phyloP scores from a whole-genome alignment of 441 rosid genomes.

The Manihot esculenta region DNA sequence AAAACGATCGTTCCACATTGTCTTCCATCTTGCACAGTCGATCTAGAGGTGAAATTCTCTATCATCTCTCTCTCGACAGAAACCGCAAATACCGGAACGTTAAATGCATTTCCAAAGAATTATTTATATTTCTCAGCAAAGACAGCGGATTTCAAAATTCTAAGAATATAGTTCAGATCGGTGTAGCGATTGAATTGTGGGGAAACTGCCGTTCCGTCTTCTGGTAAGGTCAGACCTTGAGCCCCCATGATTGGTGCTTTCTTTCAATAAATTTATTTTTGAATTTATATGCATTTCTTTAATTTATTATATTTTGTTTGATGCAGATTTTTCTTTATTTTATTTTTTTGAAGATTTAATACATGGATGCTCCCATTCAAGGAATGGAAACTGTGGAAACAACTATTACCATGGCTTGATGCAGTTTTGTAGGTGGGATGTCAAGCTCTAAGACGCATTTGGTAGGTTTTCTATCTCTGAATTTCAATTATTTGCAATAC shows the following conservation, averaged over 20 bases:
- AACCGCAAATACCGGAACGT: too few relatives aligned
- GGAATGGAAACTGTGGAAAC: constrained; percentile 88
- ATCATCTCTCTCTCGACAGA: too few relatives aligned
- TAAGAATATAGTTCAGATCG: neutral
- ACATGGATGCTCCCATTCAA: constrained; percentile 20
- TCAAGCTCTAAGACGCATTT: constrained; percentile 70
- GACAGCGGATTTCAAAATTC: too few relatives aligned
- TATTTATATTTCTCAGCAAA: neutral
- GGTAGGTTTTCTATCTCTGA: constrained; percentile 36
- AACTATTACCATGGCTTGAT: constrained; percentile 73
- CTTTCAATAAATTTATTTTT: neutral
- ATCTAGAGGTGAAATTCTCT: too few relatives aligned
- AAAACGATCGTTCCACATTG: neutral
- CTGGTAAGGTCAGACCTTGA: too few relatives aligned
- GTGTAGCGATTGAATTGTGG: neutral
- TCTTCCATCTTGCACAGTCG: neutral
- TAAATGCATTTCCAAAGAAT: too few relatives aligned
- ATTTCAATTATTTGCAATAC: neutral
- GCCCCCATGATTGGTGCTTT: neutral
- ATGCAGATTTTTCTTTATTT: neutral
- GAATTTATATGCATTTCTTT: neutral
- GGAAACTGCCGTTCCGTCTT: neutral
- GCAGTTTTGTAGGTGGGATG: constrained; percentile 81
- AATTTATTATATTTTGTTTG: neutral
- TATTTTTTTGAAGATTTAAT: neutral